phyloP scores from a whole-genome alignment of 2,329 filamentous ascomycete species.

The Monosporascus ibericus region DNA sequence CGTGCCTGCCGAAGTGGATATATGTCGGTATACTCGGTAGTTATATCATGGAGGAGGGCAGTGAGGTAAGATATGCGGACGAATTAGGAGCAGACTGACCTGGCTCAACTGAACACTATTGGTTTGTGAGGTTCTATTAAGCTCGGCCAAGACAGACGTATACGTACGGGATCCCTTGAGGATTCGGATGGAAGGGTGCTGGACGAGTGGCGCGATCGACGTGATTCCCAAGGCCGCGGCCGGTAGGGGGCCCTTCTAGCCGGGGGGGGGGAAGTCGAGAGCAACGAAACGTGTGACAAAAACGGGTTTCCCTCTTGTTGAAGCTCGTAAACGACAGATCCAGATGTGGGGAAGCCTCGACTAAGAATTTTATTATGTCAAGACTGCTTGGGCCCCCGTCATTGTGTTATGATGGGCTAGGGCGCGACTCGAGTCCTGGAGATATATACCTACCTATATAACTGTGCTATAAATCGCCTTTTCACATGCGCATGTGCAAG shows the following conservation, averaged over 20 bases:
- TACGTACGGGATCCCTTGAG: slow-evolving; percentile 4
- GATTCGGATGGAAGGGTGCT: slow-evolving; percentile 23
- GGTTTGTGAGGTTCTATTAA: not conserved
- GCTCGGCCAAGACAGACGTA: not conserved
- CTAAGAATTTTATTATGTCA: not conserved
- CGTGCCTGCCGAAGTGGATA: no score
- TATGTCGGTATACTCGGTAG: no score
- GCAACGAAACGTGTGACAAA: not conserved
- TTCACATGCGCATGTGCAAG: no score
- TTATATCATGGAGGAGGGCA: no score
- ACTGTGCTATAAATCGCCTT: not conserved
- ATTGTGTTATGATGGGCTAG: no score
- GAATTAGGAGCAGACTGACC: no score
- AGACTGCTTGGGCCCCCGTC: not conserved
- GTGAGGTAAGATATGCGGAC: no score
- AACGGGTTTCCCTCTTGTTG: no score
- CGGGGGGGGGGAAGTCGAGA: not conserved
- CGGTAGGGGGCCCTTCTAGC: not conserved
- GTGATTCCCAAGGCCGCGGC: slow-evolving; percentile 2
- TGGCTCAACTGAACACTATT: no score
- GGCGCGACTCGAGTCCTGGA: not conserved
- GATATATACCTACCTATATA: not conserved
- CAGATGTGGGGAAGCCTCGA: not conserved
- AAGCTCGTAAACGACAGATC: not conserved
- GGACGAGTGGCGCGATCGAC: slow-evolving; percentile 19